Evolutionary conservation across 345 rosid genomes (phyloP).

Genomic region (Populus tremula): DNA sequence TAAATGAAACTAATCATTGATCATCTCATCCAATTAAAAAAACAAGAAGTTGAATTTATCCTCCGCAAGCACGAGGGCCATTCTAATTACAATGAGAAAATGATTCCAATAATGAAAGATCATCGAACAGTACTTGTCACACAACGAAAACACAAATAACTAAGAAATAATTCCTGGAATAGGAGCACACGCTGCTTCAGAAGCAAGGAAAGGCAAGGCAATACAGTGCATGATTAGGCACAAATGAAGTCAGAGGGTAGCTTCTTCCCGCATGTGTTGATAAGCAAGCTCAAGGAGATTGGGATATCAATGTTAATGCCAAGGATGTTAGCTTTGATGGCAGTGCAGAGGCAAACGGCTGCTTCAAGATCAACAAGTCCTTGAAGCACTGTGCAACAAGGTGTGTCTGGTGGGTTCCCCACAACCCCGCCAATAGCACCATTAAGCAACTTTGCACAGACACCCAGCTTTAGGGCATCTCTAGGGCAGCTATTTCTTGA

Average conservation of each 20-base stretch:
- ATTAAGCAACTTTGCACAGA: constrained; percentile 58
- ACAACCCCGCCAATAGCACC: constrained; percentile 46
- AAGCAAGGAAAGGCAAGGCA: background rate
- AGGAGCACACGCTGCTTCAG: background rate
- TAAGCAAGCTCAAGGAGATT: constrained; percentile 59
- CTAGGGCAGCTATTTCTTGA: constrained; percentile 49
- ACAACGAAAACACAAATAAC: background rate
- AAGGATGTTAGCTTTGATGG: constrained; percentile 65
- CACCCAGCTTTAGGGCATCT: constrained; percentile 57
- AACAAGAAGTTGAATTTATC: too few species aligned
- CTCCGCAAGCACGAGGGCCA: background rate
- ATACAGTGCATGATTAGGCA: constrained; percentile 25
- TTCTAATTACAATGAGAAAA: background rate
- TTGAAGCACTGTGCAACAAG: constrained; percentile 59
- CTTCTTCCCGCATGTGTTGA: constrained; percentile 64
- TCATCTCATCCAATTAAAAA: too few species aligned
- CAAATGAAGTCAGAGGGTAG: constrained; percentile 73
- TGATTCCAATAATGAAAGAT: background rate
- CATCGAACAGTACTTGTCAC: background rate
- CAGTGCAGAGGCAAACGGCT: constrained; percentile 67
- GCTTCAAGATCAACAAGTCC: constrained; percentile 70
- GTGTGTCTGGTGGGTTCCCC: constrained; percentile 55
- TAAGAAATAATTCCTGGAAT: background rate
- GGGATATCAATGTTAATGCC: constrained; percentile 63
- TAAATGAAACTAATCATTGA: too few species aligned